Conservation (phyloP, 1,284 basidiomycete species). For the Stereum hirsutum region DNA sequence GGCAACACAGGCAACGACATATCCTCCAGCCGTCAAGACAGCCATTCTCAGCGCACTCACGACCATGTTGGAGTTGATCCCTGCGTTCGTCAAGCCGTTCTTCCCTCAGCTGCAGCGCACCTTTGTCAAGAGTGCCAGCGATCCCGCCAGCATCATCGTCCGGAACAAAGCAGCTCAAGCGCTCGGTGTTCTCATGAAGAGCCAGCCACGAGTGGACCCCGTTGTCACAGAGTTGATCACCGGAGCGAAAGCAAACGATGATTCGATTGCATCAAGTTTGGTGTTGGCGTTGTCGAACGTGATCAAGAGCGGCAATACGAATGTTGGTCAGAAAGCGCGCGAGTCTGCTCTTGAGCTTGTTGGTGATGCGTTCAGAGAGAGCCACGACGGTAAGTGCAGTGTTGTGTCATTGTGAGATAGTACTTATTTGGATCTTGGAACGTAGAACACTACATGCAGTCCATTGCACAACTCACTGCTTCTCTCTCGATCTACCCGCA, state of each 20-base stretch:
- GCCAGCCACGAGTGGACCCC: constrained; percentile 79
- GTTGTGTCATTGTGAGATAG: not conserved
- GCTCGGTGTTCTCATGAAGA: constrained; percentile 88
- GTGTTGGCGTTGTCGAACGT: constrained; percentile 75
- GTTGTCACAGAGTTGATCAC: constrained; percentile 84
- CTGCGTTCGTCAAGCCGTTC: constrained; percentile 92
- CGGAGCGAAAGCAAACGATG: constrained; percentile 61
- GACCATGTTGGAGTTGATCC: constrained; percentile 78
- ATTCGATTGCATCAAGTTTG: constrained; percentile 69
- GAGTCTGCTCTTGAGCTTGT: constrained; percentile 71
- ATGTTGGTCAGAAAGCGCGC: constrained; percentile 71
- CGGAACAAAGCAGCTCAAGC: constrained; percentile 78
- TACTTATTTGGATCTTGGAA: constrained; percentile 1
- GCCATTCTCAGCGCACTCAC: constrained; percentile 80
- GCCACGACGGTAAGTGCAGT: constrained; percentile 50
- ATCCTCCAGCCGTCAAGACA: constrained; percentile 86
- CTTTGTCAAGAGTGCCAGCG: constrained; percentile 90
- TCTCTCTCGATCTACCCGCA: constrained; percentile 62
- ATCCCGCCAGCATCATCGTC: constrained; percentile 73
- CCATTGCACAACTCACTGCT: constrained; percentile 60
- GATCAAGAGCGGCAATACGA: constrained; percentile 60
- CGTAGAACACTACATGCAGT: constrained; percentile 64
- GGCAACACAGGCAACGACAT: constrained; percentile 79
- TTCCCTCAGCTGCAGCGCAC: constrained; percentile 97
- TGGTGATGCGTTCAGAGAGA: constrained; percentile 70